These are phyloP conservation scores for Fusarium sp. DNA, from an alignment of 2,329 filamentous ascomycete species.

Conservation along the genomic window DNA sequence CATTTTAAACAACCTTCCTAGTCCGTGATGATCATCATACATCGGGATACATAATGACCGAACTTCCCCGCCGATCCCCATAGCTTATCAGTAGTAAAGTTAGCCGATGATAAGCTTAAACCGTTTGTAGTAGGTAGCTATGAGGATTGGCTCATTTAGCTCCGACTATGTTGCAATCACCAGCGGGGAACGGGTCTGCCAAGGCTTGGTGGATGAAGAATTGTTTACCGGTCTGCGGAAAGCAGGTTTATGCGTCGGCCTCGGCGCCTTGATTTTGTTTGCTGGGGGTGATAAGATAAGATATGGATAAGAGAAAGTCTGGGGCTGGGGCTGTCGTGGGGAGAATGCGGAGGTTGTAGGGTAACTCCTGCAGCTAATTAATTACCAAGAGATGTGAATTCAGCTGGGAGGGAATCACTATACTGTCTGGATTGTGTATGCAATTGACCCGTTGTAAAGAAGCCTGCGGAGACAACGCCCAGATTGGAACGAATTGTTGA, in stretches of 20 bases:
- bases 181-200: slow-evolving; percentile 20
- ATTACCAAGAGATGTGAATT: fast-evolving
- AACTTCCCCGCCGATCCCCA: slow-evolving; percentile 16
- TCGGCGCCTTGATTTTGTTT: not conserved
- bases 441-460: too few relatives aligned
- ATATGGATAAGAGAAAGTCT: not conserved
- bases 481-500: too few relatives aligned
- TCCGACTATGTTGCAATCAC: not conserved
- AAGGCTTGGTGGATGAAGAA: slow-evolving; percentile 11
- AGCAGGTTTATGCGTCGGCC: not conserved
- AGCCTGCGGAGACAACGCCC: too few relatives aligned
- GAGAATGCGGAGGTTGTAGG: not conserved
- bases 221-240: not conserved
- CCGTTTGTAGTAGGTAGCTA: slow-evolving; percentile 28
- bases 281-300: not conserved
- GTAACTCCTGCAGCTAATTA: not conserved
- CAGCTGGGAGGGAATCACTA: not conserved
- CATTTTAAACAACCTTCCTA: slow-evolving; percentile 8
- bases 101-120: slow-evolving; percentile 23
- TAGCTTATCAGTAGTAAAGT: slow-evolving; percentile 16
- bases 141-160: not conserved
- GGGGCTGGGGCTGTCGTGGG: not conserved
- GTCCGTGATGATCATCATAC: not conserved
- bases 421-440: fast-evolving
- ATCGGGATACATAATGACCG: not conserved